Evolutionary conservation across 805 yeast genomes (phyloP).

Genomic region (Saturnispora halmiae): DNA sequence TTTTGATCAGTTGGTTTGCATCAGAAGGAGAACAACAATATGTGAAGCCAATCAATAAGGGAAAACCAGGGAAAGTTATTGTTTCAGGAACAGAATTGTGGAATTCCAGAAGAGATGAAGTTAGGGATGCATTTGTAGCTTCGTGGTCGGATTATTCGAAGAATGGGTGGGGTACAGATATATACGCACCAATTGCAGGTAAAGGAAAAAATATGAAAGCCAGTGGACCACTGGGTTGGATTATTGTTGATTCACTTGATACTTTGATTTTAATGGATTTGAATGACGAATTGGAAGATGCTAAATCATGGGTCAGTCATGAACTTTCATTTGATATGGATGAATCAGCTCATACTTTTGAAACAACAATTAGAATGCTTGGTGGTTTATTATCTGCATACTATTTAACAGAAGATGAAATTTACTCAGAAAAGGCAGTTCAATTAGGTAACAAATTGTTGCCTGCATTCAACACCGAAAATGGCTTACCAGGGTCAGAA

Average conservation of each 20-base stretch:
- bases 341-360: conserved; percentile 73
- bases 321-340: conserved; percentile 65
- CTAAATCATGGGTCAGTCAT: conserved; percentile 65
- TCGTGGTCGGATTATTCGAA: conserved; percentile 70
- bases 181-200: conserved; percentile 59
- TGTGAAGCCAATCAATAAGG: too few relatives aligned
- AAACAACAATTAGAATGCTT: conserved; percentile 89
- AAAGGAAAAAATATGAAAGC: conserved; percentile 68
- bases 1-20: conserved; percentile 24
- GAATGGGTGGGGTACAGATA: conserved; percentile 80
- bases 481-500: conserved; percentile 74
- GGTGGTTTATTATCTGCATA: conserved; percentile 87
- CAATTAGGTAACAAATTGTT: conserved; percentile 67
- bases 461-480: conserved; percentile 50
- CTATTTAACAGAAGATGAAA: conserved; percentile 57
- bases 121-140: conserved; percentile 57
- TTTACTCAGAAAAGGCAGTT: conserved; percentile 69
- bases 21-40: background rate
- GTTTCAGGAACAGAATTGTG: conserved; percentile 25
- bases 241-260: conserved; percentile 80
- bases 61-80: background rate
- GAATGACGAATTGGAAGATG: conserved; percentile 50
- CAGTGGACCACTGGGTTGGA: conserved; percentile 76
- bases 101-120: conserved; percentile 44
- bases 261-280: conserved; percentile 72